Evolutionary conservation across 2,329 filamentous ascomycete species (phyloP).

Genomic region (Zymoseptoria ardabiliae): DNA sequence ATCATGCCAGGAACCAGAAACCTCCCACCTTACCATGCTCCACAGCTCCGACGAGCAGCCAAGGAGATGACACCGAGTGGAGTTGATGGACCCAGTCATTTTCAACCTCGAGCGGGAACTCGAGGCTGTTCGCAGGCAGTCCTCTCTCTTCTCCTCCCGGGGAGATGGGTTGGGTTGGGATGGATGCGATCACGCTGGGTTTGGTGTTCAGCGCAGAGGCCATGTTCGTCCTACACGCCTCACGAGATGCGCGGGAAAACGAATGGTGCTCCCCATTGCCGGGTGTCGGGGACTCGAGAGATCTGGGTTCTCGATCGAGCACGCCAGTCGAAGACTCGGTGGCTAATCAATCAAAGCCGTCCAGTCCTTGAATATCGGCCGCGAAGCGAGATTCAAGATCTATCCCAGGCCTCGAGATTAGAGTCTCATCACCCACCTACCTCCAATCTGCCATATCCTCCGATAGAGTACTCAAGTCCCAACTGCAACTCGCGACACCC

Average conservation of each 20-base stretch:
- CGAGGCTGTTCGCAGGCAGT: not conserved
- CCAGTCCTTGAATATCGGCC: not conserved
- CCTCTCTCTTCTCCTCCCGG: not conserved
- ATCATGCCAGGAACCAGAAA: slow-evolving; percentile 1
- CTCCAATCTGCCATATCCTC: not conserved
- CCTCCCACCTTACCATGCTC: not conserved
- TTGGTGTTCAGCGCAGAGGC: not conserved
- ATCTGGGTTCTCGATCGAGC: not conserved
- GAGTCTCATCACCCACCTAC: not conserved
- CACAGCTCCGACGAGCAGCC: not conserved
- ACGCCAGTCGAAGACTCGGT: not conserved
- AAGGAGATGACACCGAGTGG: not conserved
- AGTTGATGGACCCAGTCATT: not conserved
- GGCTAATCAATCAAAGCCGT: not conserved
- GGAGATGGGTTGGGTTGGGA: not conserved
- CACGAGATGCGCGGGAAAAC: not conserved
- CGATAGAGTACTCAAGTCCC: not conserved
- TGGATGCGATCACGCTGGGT: not conserved
- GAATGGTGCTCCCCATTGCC: not conserved
- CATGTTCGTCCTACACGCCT: not conserved
- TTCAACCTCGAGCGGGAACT: not conserved
- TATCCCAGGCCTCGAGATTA: not conserved
- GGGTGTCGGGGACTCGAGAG: not conserved
- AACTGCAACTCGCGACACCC: not conserved
- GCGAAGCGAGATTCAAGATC: not conserved